A percentile compares a stretch with the other conserved stretches of the same genome.
These are phyloP conservation scores for Cornus suecica DNA, from an alignment of 148 eudicot genomes.

Conservation along the genomic window DNA sequence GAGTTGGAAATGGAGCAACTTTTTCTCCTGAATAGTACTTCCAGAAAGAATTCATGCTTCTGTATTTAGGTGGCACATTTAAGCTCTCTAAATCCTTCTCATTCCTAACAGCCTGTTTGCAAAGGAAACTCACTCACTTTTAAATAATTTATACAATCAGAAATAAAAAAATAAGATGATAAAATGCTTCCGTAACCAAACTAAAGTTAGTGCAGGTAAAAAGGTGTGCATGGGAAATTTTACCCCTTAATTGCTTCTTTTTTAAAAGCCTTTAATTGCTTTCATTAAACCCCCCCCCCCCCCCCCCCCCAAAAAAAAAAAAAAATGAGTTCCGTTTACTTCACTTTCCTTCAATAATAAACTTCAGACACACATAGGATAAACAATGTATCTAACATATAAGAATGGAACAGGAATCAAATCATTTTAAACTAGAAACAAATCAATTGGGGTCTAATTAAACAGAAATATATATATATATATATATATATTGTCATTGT, in stretches of 20 bases:
- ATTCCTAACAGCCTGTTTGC: constrained; percentile 88
- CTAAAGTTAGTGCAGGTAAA: background rate
- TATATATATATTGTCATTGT: too few relatives aligned
- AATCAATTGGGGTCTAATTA: background rate
- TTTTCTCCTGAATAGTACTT: constrained; percentile 92
- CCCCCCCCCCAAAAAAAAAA: too few relatives aligned
- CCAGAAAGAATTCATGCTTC: constrained; percentile 91
- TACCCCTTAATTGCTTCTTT: background rate
- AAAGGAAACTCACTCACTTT: background rate
- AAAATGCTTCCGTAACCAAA: background rate
- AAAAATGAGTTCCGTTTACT: too few relatives aligned
- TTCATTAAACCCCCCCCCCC: too few relatives aligned
- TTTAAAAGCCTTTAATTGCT: too few relatives aligned
- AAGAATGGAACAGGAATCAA: too few relatives aligned
- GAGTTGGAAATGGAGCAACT: constrained; percentile 91
- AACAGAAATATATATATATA: background rate
- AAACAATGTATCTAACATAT: too few relatives aligned
- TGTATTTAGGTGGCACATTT: constrained; percentile 66
- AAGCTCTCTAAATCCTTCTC: constrained; percentile 81
- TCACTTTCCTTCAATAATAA: too few relatives aligned
- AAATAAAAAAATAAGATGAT: background rate
- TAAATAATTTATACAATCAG: background rate
- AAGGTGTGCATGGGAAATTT: background rate
- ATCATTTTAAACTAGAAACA: background rate
- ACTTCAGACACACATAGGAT: background rate